phyloP scores from a whole-genome alignment of 345 rosid species.

The Hypericum androsaemum region DNA sequence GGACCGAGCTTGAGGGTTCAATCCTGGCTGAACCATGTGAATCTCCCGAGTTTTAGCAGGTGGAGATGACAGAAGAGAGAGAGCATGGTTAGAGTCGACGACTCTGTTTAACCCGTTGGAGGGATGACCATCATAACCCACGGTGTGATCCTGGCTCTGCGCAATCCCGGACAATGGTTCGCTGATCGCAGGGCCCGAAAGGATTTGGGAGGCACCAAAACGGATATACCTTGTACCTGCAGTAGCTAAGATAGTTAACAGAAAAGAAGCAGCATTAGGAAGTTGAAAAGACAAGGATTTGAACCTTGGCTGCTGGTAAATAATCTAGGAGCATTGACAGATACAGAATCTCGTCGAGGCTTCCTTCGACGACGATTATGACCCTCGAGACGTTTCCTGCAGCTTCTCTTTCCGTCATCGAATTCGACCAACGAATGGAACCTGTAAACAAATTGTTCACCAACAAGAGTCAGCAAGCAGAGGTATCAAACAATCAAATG shows the following conservation, averaged over 20 bases:
- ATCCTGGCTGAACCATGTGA: conserved; percentile 30
- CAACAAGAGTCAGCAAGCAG: neutral
- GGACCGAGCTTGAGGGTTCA: conserved; percentile 27
- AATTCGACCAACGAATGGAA: conserved; percentile 70
- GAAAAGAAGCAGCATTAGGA: neutral
- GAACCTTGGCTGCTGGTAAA: conserved; percentile 43
- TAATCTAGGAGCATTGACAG: conserved; percentile 32
- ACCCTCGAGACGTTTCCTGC: conserved; percentile 72
- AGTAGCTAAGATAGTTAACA: neutral
- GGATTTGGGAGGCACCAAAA: conserved; percentile 32
- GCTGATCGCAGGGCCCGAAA: conserved; percentile 19
- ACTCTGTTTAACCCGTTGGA: conserved; percentile 19
- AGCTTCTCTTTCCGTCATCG: conserved; percentile 72
- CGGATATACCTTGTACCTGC: conserved; percentile 41
- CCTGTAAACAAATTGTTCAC: conserved; percentile 17
- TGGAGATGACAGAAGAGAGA: conserved; percentile 87
- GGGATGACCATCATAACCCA: too few relatives aligned
- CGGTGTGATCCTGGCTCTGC: conserved; percentile 32
- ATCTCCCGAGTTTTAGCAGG: conserved; percentile 29
- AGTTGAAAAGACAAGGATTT: neutral
- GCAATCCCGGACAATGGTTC: conserved; percentile 36
- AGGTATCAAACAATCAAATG: too few relatives aligned
- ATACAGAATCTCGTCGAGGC: conserved; percentile 45
- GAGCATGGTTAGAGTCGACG: conserved; percentile 42
- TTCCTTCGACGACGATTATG: conserved; percentile 68